Base-by-base conservation (phyloP, 192 early-diverging fungal genomes). In the Backusella australiensis region DNA sequence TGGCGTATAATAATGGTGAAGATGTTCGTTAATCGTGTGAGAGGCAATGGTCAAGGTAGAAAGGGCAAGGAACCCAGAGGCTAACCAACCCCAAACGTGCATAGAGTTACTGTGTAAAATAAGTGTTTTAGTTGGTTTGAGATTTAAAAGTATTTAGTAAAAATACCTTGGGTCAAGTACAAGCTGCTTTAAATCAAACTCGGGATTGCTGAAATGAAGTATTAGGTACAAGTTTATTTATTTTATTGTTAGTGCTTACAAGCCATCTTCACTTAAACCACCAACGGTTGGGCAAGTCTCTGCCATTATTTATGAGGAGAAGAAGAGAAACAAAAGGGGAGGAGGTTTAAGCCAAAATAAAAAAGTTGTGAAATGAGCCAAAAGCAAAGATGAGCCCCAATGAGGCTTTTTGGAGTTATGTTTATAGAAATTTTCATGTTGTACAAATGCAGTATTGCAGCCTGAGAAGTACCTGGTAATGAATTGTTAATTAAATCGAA, bases 41-140 rank as follows among this genome's bases (percentile, higher is more conserved):
- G 70, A 74, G 19, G 72, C 49, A n/a, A 81, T 56, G 15, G 75
- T 77, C 34, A 76, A 53, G 5, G 75, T 73, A 17, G 73, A 39
- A 29, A 81, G 32, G 0, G 73, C 76, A 35, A 81, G 71, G 4
- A 78, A 67, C 15, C 75, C 80, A 36, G 80, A 81, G 2, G 46
- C 73, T 34, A 81, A 53, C 80, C 80, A 81, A 34, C 80, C 80
- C 75, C 75, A 81, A n/a, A 81, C 65, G 74, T 81, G 80, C 80
- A 76, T 77, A 12, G 67, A 69, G 26, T 76, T 74, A 35, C 75
- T 80, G 35, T 59, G 14, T 4, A 44, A 44, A 44, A 19, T 5
- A 44, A 44, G 6, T 38, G 41, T 14, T 4, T 65, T 34, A 39
- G 32, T 42, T 41, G 32, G 26, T 21, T 26, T 29, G 7, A n/a